Conservation (phyloP, 1,139 yeast species). For the Hyphopichia burtonii region DNA sequence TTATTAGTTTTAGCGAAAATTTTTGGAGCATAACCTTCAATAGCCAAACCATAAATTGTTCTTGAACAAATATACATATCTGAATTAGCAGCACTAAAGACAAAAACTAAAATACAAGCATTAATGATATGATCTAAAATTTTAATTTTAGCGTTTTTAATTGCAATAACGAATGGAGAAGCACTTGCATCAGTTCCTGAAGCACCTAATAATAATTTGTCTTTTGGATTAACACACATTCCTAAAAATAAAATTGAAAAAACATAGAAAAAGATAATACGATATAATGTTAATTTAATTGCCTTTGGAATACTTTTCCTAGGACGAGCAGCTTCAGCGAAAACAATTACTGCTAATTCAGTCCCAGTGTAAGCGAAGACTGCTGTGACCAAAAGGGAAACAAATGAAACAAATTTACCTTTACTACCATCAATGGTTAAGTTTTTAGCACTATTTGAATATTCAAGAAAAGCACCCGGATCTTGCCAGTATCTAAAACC, state of each 20-base stretch:
- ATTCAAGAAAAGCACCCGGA: slow-evolving; percentile 61
- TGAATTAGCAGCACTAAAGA: slow-evolving; percentile 48
- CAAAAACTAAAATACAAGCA: slow-evolving; percentile 45
- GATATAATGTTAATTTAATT: slow-evolving; percentile 70
- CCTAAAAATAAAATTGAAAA: slow-evolving; percentile 67
- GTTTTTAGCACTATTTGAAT: slow-evolving; percentile 22
- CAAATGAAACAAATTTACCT: slow-evolving; percentile 53
- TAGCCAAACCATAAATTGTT: slow-evolving; percentile 44
- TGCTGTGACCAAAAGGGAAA: slow-evolving; percentile 56
- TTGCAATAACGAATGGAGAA: slow-evolving; percentile 68
- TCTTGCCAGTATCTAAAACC: slow-evolving; percentile 68
- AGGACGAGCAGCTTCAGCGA: slow-evolving; percentile 77
- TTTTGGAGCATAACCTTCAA: slow-evolving; percentile 45
- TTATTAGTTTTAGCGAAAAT: slow-evolving; percentile 34
- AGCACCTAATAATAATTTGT: slow-evolving; percentile 44
- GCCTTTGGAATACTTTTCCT: slow-evolving; percentile 77
- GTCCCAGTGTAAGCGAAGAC: slow-evolving; percentile 65
- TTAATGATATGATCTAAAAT: slow-evolving; percentile 48
- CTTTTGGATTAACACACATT: slow-evolving; percentile 72
- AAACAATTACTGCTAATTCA: slow-evolving; percentile 61
- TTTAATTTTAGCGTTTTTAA: slow-evolving; percentile 39
- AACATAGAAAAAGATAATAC: slow-evolving; percentile 70
- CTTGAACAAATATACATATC: slow-evolving; percentile 50
- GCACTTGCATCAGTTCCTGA: slow-evolving; percentile 61
- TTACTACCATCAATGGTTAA: slow-evolving; percentile 25